Conservation (phyloP, 129 eudicot genomes). For the Lactuca sativa region DNA sequence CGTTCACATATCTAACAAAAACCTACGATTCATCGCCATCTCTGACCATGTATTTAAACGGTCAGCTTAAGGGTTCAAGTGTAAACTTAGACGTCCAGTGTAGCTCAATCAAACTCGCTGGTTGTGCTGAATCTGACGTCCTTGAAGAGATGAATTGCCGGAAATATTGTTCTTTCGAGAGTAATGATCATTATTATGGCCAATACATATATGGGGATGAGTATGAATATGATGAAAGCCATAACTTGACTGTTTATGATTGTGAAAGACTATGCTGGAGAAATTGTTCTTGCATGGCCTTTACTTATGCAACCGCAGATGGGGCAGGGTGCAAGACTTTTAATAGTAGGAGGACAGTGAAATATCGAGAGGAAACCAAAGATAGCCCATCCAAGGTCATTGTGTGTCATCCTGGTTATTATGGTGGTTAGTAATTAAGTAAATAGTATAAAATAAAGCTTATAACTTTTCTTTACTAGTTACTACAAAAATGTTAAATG, state of each 20-base stretch:
- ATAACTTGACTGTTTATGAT: conserved; percentile 33
- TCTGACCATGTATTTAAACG: conserved; percentile 22
- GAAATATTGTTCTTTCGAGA: background rate
- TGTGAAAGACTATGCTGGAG: conserved; percentile 34
- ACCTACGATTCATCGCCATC: conserved; percentile 25
- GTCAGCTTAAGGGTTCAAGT: background rate
- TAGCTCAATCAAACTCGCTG: background rate
- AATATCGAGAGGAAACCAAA: no score
- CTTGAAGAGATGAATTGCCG: conserved; percentile 30
- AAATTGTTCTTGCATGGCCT: conserved; percentile 41
- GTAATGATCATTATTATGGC: no score
- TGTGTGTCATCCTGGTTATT: no score
- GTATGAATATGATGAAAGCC: conserved; percentile 25
- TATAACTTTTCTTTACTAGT: no score
- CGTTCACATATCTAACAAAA: conserved; percentile 26
- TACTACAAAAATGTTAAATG: no score
- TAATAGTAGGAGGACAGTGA: no score
- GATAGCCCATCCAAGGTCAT: no score
- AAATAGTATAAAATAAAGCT: no score
- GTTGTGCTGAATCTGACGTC: conserved; percentile 31
- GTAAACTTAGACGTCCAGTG: background rate
- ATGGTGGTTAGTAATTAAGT: no score
- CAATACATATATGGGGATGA: conserved; percentile 22
- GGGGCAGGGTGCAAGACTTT: conserved; percentile 38
- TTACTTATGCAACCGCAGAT: conserved; percentile 1